These are phyloP conservation scores for Fusarium subtropicale DNA, from an alignment of 2,329 filamentous ascomycete species.

Conservation along the genomic window DNA sequence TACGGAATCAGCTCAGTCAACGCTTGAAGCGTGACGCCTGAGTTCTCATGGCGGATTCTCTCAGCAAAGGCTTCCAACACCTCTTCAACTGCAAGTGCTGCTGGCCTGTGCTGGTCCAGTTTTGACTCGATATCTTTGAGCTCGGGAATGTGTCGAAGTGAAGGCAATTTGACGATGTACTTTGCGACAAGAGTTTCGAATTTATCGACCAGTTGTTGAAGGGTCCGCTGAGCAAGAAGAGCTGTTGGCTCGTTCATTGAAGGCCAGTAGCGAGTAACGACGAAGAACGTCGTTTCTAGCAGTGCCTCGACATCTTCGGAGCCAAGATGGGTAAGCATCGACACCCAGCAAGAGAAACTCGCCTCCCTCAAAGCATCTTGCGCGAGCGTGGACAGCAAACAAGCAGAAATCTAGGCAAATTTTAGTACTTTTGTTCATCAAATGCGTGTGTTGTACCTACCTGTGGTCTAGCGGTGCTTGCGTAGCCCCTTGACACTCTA, in stretches of 20 bases:
- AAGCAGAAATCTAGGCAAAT: slow-evolving; percentile 80
- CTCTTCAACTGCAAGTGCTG: slow-evolving; percentile 58
- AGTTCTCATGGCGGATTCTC: slow-evolving; percentile 84
- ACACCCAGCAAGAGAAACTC: slow-evolving; percentile 86
- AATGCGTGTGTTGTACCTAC: slow-evolving; percentile 58
- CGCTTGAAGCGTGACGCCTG: slow-evolving; percentile 84
- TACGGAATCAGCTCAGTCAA: slow-evolving; percentile 81
- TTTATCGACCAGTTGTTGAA: slow-evolving; percentile 73
- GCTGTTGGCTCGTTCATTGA: slow-evolving; percentile 71
- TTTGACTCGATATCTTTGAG: slow-evolving; percentile 75
- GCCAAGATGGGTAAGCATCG: slow-evolving; percentile 79
- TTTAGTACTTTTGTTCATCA: not conserved
- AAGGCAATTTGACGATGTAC: slow-evolving; percentile 81
- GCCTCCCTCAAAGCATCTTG: slow-evolving; percentile 79
- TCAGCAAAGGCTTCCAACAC: slow-evolving; percentile 77
- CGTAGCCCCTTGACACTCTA: slow-evolving; percentile 75
- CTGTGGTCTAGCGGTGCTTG: slow-evolving; percentile 86
- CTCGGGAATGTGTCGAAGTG: slow-evolving; percentile 75
- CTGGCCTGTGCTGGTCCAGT: slow-evolving; percentile 72
- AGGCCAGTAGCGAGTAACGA: slow-evolving; percentile 85
- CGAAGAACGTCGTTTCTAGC: slow-evolving; percentile 89
- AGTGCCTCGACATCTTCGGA: slow-evolving; percentile 83
- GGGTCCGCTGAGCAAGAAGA: slow-evolving; percentile 68
- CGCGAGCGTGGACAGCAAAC: slow-evolving; percentile 84
- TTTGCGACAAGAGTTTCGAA: slow-evolving; percentile 71